Evolutionary conservation across 352 stramenopile species (phyloP).

Genomic region (Discostella stelligera): DNA sequence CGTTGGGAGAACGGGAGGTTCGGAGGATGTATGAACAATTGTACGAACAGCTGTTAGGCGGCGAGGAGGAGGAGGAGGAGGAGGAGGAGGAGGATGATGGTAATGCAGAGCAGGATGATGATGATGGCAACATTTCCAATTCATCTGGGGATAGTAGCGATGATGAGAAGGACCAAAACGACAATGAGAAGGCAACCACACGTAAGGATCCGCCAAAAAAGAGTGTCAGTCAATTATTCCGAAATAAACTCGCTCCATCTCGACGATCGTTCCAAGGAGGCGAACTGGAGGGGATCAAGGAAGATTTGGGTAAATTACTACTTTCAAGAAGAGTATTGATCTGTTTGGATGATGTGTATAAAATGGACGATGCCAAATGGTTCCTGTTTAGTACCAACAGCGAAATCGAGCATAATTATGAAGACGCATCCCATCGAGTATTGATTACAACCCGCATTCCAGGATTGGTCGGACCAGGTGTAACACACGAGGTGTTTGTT

Average conservation of each 20-base stretch:
- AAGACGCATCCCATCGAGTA: slow-evolving; percentile 64
- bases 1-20: slow-evolving; percentile 73
- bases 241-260: slow-evolving; percentile 47
- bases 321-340: slow-evolving; percentile 68
- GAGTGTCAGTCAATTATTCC: slow-evolving; percentile 42
- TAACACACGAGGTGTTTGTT: slow-evolving; percentile 81
- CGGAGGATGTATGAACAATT: slow-evolving; percentile 79
- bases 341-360: slow-evolving; percentile 79
- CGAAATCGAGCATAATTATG: slow-evolving; percentile 42
- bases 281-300: slow-evolving; percentile 79
- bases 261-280: slow-evolving; percentile 69
- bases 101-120: slow-evolving; percentile 34
- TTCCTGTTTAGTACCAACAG: slow-evolving; percentile 73
- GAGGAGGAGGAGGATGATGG: slow-evolving; percentile 31
- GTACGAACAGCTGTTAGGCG: slow-evolving; percentile 71
- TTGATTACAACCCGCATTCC: slow-evolving; percentile 76
- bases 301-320: slow-evolving; percentile 69
- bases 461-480: slow-evolving; percentile 57
- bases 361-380: slow-evolving; percentile 80
- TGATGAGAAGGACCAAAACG: slow-evolving; percentile 36
- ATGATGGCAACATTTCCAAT: slow-evolving; percentile 33
- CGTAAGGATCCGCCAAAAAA: slow-evolving; percentile 33
- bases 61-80: slow-evolving; percentile 53
- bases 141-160: slow-evolving; percentile 28
- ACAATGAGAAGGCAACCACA: neutral